A percentile compares a stretch with the other conserved stretches of the same genome.
Conservation (phyloP, 1,139 yeast species). For the Candida glucosophila region DNA sequence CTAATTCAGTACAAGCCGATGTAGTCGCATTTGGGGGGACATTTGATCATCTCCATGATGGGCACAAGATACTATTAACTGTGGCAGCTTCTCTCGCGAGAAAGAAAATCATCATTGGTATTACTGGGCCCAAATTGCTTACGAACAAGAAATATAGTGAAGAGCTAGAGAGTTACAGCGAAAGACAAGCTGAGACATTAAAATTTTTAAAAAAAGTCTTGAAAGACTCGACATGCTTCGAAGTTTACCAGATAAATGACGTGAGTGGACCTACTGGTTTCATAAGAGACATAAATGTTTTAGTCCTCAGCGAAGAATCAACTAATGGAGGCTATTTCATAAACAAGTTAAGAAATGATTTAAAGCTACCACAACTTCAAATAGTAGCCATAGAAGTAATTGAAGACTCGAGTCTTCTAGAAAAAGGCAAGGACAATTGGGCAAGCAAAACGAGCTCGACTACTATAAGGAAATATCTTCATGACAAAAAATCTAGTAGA, state of each 20-base stretch:
- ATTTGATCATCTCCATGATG: constrained; percentile 93
- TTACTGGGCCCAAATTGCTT: constrained; percentile 73
- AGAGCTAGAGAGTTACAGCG: constrained; percentile 49
- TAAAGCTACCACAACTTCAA: constrained; percentile 45
- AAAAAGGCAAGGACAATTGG: constrained; percentile 30
- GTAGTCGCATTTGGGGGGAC: constrained; percentile 82
- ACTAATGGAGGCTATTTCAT: constrained; percentile 64
- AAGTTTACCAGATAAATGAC: constrained; percentile 58
- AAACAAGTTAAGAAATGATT: constrained; percentile 52
- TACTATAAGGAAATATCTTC: constrained; percentile 19
- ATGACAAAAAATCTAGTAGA: not conserved
- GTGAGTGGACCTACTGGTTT: constrained; percentile 92
- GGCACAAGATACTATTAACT: constrained; percentile 80
- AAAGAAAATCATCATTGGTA: constrained; percentile 59
- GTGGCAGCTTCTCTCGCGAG: constrained; percentile 58
- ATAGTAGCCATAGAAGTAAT: constrained; percentile 62
- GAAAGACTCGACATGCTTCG: constrained; percentile 29
- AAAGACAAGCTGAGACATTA: constrained; percentile 39
- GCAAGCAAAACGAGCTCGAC: constrained; percentile 83
- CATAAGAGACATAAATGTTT: constrained; percentile 64
- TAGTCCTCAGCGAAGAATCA: constrained; percentile 79
- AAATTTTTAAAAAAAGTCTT: constrained; percentile 38
- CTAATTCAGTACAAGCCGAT: too few species aligned
- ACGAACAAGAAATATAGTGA: constrained; percentile 68
- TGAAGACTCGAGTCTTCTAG: constrained; percentile 35